Evolutionary conservation across 768 basidiomycete genomes (phyloP), one percentile per base, ranked within the genome.

Genomic region (Lactarius quietus): DNA sequence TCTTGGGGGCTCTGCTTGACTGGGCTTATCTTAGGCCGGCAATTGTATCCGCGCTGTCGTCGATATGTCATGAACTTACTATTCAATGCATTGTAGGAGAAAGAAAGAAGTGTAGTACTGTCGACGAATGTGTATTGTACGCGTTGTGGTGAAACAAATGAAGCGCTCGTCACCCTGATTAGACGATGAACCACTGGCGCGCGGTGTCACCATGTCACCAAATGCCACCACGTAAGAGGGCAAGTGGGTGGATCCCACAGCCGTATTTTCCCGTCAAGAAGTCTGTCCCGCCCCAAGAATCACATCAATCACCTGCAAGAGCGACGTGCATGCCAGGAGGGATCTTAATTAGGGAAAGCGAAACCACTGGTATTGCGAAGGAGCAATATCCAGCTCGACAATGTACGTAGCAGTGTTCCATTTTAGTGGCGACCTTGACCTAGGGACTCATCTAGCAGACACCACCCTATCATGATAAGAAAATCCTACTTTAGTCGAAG

Each of bases 1-100:
- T 33, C 38, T n/a, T 38, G n/a, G 10, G 9, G 45, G 62, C 64
- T 66, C 29, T 62, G 41, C 41, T 57, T 36, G 12, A 58, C 65
- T 3, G 43, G 59, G 26, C 60, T 73, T 39, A 23, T 69, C 0
- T 57, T 57, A 94, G 90, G 79, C 76, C 54, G 95, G 95, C 18
- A 83, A 91, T 57, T 97, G 95, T 75, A 97, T 99, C 73, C 90
- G 96, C 68, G 95, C 95, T 69, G 91, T 99, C 12, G 91, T 98
- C 52, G 87, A 96, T 76, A 95, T 98, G 95, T 63, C 63, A 20
- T 70, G 36, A 70, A 31, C 26, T 38, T 18, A 18, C 36, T 9
- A 5, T 38, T 57, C 26, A 17, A 26, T 14, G 23, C 14, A 23
- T 48, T 6, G 26, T 38, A 45, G 23, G 45, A 17, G 14, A 26